Evolutionary conservation across 2,329 filamentous ascomycete species (phyloP).

Genomic region (Hymenoscyphus albidus): DNA sequence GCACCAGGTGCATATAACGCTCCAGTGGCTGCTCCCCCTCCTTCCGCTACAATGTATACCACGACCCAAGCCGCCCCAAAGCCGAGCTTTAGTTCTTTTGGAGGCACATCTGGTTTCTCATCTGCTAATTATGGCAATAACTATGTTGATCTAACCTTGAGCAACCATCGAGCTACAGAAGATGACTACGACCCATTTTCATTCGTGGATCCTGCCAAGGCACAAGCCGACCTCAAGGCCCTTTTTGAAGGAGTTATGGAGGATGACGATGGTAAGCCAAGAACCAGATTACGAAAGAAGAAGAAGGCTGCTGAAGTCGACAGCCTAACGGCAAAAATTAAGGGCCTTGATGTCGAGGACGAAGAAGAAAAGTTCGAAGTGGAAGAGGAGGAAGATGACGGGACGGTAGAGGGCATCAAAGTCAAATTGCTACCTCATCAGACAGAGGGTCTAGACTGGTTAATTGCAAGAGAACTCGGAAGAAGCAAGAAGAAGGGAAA

Average conservation of each 20-base stretch:
- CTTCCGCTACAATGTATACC: conserved; percentile 24
- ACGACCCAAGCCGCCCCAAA: conserved; percentile 30
- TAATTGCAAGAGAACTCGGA: conserved; percentile 87
- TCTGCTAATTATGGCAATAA: conserved; percentile 30
- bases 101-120: conserved; percentile 29
- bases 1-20: conserved; percentile 19
- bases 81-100: conserved; percentile 32
- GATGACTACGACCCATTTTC: conserved; percentile 29
- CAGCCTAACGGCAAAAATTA: conserved; percentile 34
- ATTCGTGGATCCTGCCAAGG: conserved; percentile 59
- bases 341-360: conserved; percentile 40
- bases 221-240: conserved; percentile 73
- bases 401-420: conserved; percentile 72
- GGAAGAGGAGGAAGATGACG: conserved; percentile 55
- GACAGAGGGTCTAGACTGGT: conserved; percentile 90
- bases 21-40: conserved; percentile 26
- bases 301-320: conserved; percentile 35
- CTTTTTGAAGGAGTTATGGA: conserved; percentile 79
- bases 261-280: conserved; percentile 51
- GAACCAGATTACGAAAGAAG: conserved; percentile 38
- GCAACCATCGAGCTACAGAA: conserved; percentile 24
- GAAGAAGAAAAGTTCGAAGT: conserved; percentile 37
- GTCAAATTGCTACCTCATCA: conserved; percentile 92
- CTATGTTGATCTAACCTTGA: conserved; percentile 33
- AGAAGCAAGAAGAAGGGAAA: conserved; percentile 74